Percentiles rank a stretch among this genome's conserved stretches.
Conservation (phyloP, 1,139 yeast species). For the Pichia sp. region DNA sequence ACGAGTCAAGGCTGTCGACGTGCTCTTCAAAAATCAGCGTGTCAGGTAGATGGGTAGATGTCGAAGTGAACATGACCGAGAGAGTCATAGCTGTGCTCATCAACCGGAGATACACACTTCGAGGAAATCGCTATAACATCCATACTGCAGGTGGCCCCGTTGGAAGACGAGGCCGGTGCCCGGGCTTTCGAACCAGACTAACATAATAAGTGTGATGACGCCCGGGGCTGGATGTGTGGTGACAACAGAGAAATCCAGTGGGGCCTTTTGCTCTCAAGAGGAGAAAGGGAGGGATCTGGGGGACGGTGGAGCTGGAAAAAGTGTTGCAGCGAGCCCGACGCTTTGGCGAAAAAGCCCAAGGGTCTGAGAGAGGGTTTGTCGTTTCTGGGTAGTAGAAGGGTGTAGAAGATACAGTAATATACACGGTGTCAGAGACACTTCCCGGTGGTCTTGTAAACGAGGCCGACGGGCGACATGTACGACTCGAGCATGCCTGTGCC, state of each 20-base stretch:
- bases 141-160: conserved; percentile 5
- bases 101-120: conserved; percentile 23
- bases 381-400: too few relatives aligned
- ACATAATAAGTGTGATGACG: conserved; percentile 13
- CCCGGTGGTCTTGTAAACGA: conserved; percentile 63
- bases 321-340: too few relatives aligned
- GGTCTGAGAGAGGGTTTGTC: too few relatives aligned
- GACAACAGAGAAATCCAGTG: not conserved
- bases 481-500: conserved; percentile 71
- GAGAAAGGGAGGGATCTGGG: not conserved
- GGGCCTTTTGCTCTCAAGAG: too few relatives aligned
- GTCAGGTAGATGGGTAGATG: conserved; percentile 5
- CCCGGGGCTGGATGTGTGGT: conserved; percentile 14
- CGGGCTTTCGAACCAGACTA: conserved; percentile 17
- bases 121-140: conserved; percentile 11
- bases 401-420: too few relatives aligned
- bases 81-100: conserved; percentile 20
- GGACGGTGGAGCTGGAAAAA: too few relatives aligned
- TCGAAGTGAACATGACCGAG: conserved; percentile 21
- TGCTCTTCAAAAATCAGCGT: conserved; percentile 11
- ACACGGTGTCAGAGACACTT: conserved; percentile 24
- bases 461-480: conserved; percentile 64
- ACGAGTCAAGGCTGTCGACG: conserved; percentile 11
- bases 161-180: conserved; percentile 9
- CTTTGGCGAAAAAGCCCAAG: too few relatives aligned